phyloP scores from a whole-genome alignment of 768 basidiomycete species.

The Inosperma sp. region DNA sequence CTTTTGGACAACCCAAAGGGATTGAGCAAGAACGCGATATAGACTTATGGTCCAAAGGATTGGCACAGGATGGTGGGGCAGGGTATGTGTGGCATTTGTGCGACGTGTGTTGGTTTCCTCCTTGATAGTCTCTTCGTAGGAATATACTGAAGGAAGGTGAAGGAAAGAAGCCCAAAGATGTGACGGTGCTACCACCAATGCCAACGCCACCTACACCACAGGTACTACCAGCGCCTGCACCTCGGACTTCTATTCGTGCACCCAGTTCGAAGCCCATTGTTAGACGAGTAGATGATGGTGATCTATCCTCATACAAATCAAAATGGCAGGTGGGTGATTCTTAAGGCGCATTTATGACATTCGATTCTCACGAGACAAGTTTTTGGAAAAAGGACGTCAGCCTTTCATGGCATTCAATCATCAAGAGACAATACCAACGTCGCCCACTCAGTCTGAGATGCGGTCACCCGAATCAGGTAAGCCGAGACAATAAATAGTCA shows the following conservation, averaged over 20 bases:
- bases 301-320: conserved; percentile 16
- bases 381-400: conserved; percentile 10
- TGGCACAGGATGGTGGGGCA: conserved; percentile 52
- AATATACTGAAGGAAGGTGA: conserved; percentile 25
- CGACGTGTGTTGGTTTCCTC: conserved; percentile 3
- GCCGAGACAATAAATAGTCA: too few species aligned
- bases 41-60: conserved; percentile 50
- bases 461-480: too few species aligned
- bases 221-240: too few species aligned
- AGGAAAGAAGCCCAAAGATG: conserved; percentile 4
- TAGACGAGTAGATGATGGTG: conserved; percentile 2
- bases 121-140: conserved; percentile 29
- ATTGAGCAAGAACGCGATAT: conserved; percentile 42
- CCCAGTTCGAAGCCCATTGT: neutral
- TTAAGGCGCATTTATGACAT: neutral
- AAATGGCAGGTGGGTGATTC: conserved; percentile 17
- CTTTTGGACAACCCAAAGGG: conserved; percentile 48
- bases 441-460: conserved; percentile 7
- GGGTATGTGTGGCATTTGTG: conserved; percentile 42
- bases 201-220: conserved; percentile 10
- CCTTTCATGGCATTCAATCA: too few species aligned
- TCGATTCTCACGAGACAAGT: conserved; percentile 3
- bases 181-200: neutral
- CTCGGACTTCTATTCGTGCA: too few species aligned
- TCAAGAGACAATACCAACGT: too few species aligned